These are phyloP conservation scores for Persicaria tinctoria DNA, from an alignment of 148 eudicot species.

Conservation along the genomic window DNA sequence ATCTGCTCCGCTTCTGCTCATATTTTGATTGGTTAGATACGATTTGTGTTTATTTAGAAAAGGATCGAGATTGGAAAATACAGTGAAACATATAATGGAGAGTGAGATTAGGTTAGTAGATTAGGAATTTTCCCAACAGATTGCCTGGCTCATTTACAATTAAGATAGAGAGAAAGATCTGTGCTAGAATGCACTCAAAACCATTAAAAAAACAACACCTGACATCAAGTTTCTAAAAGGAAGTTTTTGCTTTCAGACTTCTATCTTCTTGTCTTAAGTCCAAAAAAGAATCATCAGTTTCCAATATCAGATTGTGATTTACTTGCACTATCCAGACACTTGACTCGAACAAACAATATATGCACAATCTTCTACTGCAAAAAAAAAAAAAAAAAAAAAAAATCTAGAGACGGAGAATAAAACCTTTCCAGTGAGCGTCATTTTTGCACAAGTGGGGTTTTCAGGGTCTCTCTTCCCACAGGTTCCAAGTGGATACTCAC, in stretches of 20 bases:
- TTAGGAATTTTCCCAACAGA: not conserved
- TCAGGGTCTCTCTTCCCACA: constrained; percentile 85
- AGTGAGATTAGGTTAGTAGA: not conserved
- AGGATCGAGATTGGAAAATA: no score
- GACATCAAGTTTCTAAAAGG: not conserved
- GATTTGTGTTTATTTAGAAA: no score
- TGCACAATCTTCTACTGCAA: not conserved
- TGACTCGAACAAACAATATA: not conserved
- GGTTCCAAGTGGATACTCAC: constrained; percentile 69
- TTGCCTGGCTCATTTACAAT: not conserved
- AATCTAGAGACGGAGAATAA: not conserved
- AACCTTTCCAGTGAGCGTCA: constrained; percentile 91
- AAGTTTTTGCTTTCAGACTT: not conserved
- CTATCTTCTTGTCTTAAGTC: not conserved
- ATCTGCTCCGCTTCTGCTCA: no score
- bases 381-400: not conserved
- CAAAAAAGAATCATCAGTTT: not conserved
- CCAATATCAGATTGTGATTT: not conserved
- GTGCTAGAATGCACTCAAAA: not conserved
- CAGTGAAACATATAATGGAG: not conserved
- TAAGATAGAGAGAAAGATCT: not conserved
- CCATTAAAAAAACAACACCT: not conserved
- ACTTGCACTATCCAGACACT: not conserved
- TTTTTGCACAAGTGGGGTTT: constrained; percentile 78
- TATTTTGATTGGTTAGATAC: no score